These are phyloP conservation scores for Cadophora sp. DNA, from an alignment of 2,329 filamentous ascomycete genomes.

Conservation along the genomic window DNA sequence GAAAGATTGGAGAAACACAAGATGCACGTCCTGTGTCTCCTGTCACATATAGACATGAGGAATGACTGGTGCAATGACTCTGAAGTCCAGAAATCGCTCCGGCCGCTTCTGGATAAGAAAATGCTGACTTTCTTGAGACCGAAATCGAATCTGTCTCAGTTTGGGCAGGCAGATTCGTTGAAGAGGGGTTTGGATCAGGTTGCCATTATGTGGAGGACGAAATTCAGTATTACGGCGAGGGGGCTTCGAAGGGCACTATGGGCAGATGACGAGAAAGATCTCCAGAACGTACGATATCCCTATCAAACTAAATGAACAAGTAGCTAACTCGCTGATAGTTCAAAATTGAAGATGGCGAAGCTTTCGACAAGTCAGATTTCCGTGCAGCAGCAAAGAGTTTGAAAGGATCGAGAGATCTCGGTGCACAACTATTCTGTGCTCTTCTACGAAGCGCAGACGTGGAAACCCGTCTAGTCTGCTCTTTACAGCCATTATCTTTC, in stretches of 20 bases:
- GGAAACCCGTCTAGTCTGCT: conserved; percentile 84
- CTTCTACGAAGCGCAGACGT: conserved; percentile 84
- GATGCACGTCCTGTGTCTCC: conserved; percentile 80
- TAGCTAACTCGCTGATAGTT: conserved; percentile 40
- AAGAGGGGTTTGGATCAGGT: conserved; percentile 79
- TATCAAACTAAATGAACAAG: conserved; percentile 17
- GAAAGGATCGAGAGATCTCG: conserved; percentile 85
- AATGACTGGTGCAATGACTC: conserved; percentile 90
- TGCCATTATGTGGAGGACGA: conserved; percentile 69
- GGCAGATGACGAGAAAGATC: conserved; percentile 70
- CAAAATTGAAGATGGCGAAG: conserved; percentile 57
- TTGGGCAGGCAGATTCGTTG: conserved; percentile 76
- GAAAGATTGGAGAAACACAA: conserved; percentile 82
- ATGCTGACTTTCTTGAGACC: conserved; percentile 73
- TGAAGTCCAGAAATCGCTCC: conserved; percentile 70
- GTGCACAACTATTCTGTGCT: conserved; percentile 89
- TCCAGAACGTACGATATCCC: conserved; percentile 59
- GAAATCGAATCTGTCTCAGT: conserved; percentile 70
- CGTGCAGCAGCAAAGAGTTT: conserved; percentile 68
- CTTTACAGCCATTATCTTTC: conserved; percentile 75
- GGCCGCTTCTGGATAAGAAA: conserved; percentile 69
- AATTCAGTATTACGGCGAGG: conserved; percentile 73
- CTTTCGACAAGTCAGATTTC: conserved; percentile 77
- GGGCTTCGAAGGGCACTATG: conserved; percentile 77
- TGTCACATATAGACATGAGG: conserved; percentile 77